These are phyloP conservation scores for Xylaria sp. DNA, from an alignment of 495 filamentous ascomycete genomes.

Conservation along the genomic window DNA sequence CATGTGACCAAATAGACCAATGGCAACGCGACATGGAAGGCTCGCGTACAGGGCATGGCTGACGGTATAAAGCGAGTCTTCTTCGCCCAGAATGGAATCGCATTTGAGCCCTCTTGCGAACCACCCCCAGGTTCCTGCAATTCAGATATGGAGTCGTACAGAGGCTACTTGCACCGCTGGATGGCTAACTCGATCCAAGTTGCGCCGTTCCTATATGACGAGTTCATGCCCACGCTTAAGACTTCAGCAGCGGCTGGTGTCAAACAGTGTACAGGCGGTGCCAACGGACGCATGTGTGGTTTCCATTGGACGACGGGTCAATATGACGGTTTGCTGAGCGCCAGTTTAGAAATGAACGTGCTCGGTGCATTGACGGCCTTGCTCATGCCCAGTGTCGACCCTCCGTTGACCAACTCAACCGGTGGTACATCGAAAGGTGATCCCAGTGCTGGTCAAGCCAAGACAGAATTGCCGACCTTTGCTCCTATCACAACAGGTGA, in stretches of 20 bases:
- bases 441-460: slow-evolving; percentile 58
- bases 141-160: slow-evolving; percentile 71
- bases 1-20: slow-evolving; percentile 49
- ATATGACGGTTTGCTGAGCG: slow-evolving; percentile 58
- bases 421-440: slow-evolving; percentile 73
- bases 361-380: slow-evolving; percentile 39
- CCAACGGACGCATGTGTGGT: slow-evolving; percentile 62
- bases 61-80: slow-evolving; percentile 49
- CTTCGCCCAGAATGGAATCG: slow-evolving; percentile 49
- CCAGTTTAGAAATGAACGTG: slow-evolving; percentile 63
- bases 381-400: slow-evolving; percentile 34
- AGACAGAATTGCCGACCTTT: slow-evolving; percentile 32
- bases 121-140: slow-evolving; percentile 56
- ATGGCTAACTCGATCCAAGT: slow-evolving; percentile 68
- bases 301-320: slow-evolving; percentile 61
- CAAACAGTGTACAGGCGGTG: slow-evolving; percentile 61
- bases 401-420: slow-evolving; percentile 61
- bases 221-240: slow-evolving; percentile 56
- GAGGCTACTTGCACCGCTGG: slow-evolving; percentile 71
- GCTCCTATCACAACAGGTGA: slow-evolving; percentile 62
- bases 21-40: slow-evolving; percentile 51
- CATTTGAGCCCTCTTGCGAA: slow-evolving; percentile 67
- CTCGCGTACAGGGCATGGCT: slow-evolving; percentile 52
- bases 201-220: slow-evolving; percentile 47
- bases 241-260: slow-evolving; percentile 66